Percentiles rank a stretch among this genome's conserved stretches.
phyloP scores from a whole-genome alignment of 2,329 filamentous ascomycete species.

The Penicillium sp. region DNA sequence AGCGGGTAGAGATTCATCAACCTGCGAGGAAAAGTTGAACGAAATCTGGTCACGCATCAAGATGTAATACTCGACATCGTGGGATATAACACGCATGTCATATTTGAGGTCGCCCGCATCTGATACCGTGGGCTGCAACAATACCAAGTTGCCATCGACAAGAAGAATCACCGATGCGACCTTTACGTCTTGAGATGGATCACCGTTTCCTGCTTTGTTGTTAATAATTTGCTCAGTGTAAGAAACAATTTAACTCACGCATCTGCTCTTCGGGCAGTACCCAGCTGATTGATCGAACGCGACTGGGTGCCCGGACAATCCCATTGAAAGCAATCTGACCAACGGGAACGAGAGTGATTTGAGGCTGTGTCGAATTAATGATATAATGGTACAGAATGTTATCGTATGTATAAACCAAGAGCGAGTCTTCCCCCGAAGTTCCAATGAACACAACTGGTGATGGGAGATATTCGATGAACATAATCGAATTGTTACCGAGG shows the following conservation, averaged over 20 bases:
- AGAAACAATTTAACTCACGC: conserved; percentile 46
- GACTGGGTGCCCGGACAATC: conserved; percentile 87
- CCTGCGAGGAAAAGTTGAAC: conserved; percentile 47
- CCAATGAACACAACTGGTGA: conserved; percentile 88
- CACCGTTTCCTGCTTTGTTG: conserved; percentile 63
- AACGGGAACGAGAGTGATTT: conserved; percentile 81
- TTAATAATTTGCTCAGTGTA: conserved; percentile 12
- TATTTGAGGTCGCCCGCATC: conserved; percentile 87
- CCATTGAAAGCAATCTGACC: conserved; percentile 97
- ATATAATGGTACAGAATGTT: conserved; percentile 95
- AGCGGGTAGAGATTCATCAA: conserved; percentile 49
- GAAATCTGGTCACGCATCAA: conserved; percentile 80
- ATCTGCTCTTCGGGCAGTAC: conserved; percentile 88
- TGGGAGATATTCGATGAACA: conserved; percentile 74
- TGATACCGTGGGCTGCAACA: conserved; percentile 82
- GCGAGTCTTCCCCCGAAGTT: conserved; percentile 85
- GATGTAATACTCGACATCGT: conserved; percentile 93
- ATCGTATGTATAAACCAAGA: conserved; percentile 95
- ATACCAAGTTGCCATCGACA: conserved; percentile 94
- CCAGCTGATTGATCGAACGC: conserved; percentile 93
- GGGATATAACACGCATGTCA: conserved; percentile 94
- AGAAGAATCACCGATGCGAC: conserved; percentile 91
- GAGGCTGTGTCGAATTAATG: conserved; percentile 68
- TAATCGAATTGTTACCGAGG: conserved; percentile 68
- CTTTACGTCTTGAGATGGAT: conserved; percentile 92